Base-by-base conservation (phyloP, 73 alveolate genomes). In the Paramecium octaurelia region DNA sequence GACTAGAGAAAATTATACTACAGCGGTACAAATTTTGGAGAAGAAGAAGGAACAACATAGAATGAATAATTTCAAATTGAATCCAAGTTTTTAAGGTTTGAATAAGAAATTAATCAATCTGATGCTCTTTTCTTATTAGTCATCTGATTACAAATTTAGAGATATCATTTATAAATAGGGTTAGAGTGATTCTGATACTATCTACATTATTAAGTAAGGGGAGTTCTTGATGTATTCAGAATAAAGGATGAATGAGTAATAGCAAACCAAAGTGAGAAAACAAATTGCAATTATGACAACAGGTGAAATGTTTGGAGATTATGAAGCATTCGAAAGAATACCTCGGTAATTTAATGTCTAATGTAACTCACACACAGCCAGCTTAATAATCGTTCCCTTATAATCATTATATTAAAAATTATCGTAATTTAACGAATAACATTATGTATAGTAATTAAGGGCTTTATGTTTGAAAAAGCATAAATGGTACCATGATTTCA, bases 251-350 rank as follows among this genome's bases (percentile, higher is more conserved):
- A 75, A 14, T 35, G 59, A 35, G 40, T 24, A 35, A 16, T 40
- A 7, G 16, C 14, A 35, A 75, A 35, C 14, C 1, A 23, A 20
- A 23, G 57, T 44, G 10, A 80, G 70, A 44, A 23, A 80, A 80
- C 6, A 80, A 14, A 35, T 80, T 6, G 91, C 91, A 20, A 24
- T 80, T 1, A 42, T 80, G 43, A 48, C 46, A 11, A 34, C 91
- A 6, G 91, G 91, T 10, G 70, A 42, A 8, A 21, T 80, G 35
- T 80, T 80, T 80, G 91, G 91, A 27, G 75, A 80, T 73, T 73
- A 73, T 18, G 91, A 80, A 80, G 91, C 91, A 42, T 80, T 80
- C 44, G 73, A 34, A 42, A 46, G 46, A 31, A 20, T 44, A 20
- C 46, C 76, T 40, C 23, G 91, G 10, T 42, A 80, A 48, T 43